Conservation (phyloP, 2,329 filamentous ascomycete genomes). For the Penicillium sp. region DNA sequence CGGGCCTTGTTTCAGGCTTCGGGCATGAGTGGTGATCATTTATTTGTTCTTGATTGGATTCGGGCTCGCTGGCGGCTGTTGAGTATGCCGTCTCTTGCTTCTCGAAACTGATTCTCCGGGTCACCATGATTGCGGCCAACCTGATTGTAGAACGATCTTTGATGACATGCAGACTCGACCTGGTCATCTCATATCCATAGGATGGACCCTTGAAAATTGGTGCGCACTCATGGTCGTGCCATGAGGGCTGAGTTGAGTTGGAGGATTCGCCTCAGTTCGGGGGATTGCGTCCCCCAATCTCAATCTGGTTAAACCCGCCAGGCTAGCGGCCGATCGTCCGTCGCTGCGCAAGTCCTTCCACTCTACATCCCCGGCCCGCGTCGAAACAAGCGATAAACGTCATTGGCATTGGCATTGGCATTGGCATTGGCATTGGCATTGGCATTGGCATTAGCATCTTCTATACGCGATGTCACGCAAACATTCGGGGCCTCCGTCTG, state of each 20-base stretch:
- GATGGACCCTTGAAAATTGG: too few relatives aligned
- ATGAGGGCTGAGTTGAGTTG: too few relatives aligned
- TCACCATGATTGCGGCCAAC: background rate
- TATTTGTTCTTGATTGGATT: background rate
- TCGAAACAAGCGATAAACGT: background rate
- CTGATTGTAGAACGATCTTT: background rate
- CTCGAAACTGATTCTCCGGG: background rate
- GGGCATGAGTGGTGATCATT: background rate
- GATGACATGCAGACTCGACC: too few relatives aligned
- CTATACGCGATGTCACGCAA: constrained; percentile 2
- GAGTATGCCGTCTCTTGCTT: background rate
- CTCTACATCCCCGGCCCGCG: background rate
- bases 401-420: background rate
- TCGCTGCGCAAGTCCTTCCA: background rate
- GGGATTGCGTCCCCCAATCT: background rate
- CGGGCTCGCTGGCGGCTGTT: background rate
- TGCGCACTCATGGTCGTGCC: too few relatives aligned
- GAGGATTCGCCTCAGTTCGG: too few relatives aligned
- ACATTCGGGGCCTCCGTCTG: background rate
- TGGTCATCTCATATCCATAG: too few relatives aligned
- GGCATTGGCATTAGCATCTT: background rate
- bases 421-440: background rate
- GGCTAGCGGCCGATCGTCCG: background rate
- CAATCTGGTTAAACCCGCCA: background rate
- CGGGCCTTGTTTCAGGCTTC: background rate